Evolutionary conservation across 83 land plant species (phyloP), one percentile per base, ranked within the genome.

Genomic region (Larix sibirica): DNA sequence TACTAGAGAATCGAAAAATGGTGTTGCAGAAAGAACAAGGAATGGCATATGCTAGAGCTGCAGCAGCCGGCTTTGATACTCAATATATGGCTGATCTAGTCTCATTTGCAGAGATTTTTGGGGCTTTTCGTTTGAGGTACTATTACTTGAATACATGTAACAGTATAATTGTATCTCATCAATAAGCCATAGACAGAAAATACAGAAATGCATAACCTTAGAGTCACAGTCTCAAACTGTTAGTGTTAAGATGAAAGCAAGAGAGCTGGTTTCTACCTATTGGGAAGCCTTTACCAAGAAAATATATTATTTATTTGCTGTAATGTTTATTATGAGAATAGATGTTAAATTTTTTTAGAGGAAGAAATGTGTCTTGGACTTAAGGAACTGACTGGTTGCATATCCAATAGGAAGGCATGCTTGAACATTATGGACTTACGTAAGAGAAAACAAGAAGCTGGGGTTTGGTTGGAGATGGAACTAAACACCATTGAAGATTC

Each of bases 31-130:
- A 86, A 73, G 95, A 93, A 83, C 95, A 93, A 81, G 92, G 94
- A 76, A 93, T 93, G 95, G 91, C 91, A 71, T 93, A 85, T 83
- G 94, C 94, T 23, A 87, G 90, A 47, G 88, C 95, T 21, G 59
- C 84, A 47, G 91, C 86, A 9, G 88, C 86, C 4, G 95, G 95
- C 44, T 93, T 84, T 84, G 89, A 89, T 42, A 83, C 69, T 20
- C 94, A 84, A n/a, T 16, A 83, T 44, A 66, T 93, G 36, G 82
- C 83, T 66, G 92, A 91, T 83, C 88, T 93, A 36, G 68, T 91
- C 40, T 74, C 83, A 42, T 93, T 93, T 86, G 69, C 91, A 40
- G 94, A 91, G 63, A 59, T 81, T 81, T 92, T 93, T 89, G 95
- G 95, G 17, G 95, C 91, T 81, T 74, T 83, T 18, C 93, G 91